Evolutionary conservation across 441 rosid genomes (phyloP).

Genomic region (Brassica hybrid): DNA sequence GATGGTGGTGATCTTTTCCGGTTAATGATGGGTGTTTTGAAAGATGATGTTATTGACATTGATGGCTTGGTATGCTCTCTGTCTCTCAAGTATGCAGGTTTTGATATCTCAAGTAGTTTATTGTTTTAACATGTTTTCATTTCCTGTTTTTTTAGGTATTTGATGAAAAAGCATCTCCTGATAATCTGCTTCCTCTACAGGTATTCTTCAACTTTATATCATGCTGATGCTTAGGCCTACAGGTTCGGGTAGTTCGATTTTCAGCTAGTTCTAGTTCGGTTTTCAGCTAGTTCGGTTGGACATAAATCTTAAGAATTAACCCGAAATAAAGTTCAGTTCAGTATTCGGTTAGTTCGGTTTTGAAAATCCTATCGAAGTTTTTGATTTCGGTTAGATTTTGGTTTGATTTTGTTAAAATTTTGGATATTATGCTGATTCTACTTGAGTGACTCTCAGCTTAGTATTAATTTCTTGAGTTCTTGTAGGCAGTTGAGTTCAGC

Average conservation of each 20-base stretch:
- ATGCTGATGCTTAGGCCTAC: too few species aligned
- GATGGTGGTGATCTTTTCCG: conserved; percentile 89
- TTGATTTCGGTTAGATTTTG: too few species aligned
- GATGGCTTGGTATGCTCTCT: conserved; percentile 84
- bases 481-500: conserved; percentile 91
- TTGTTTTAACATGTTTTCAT: conserved; percentile 21
- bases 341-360: too few species aligned
- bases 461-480: conserved; percentile 16
- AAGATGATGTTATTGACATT: conserved; percentile 93
- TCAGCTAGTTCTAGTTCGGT: too few species aligned
- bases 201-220: conserved; percentile 44
- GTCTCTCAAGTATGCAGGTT: conserved; percentile 25
- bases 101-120: conserved; percentile 2
- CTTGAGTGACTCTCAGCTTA: conserved; percentile 17
- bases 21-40: conserved; percentile 87
- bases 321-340: too few species aligned
- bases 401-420: too few species aligned
- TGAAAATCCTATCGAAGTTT: too few species aligned
- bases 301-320: too few species aligned
- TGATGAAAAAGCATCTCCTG: conserved; percentile 81
- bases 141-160: conserved; percentile 65
- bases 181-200: conserved; percentile 93
- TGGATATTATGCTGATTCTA: conserved; percentile 50
- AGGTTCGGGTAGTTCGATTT: too few species aligned
- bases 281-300: too few species aligned